phyloP scores from a whole-genome alignment of 495 filamentous ascomycete genomes.

The Penicillium simplicissimum region DNA sequence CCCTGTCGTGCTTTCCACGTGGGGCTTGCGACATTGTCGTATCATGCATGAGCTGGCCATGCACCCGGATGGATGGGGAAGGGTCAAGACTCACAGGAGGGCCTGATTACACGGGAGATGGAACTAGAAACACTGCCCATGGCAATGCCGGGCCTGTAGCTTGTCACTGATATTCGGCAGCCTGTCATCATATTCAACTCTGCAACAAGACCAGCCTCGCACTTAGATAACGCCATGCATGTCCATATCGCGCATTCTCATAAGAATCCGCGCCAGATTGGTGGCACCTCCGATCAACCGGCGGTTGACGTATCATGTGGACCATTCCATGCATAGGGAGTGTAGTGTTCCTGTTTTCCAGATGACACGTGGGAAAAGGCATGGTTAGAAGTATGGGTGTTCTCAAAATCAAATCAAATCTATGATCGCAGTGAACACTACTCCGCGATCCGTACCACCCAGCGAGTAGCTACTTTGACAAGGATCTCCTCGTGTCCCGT shows the following conservation, averaged over 20 bases:
- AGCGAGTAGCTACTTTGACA: not conserved
- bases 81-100: not conserved
- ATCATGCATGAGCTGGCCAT: constrained; percentile 9
- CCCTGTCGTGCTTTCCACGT: not conserved
- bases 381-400: not conserved
- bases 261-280: constrained; percentile 21
- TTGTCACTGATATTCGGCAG: not conserved
- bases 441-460: not conserved
- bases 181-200: constrained; percentile 3
- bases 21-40: constrained; percentile 10
- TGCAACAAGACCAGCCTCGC: not conserved
- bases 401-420: too few species aligned
- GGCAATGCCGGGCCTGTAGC: not conserved
- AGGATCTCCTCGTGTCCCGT: constrained; percentile 1
- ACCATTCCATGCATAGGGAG: not conserved
- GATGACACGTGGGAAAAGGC: not conserved
- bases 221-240: constrained; percentile 4
- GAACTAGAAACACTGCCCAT: not conserved
- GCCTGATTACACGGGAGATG: not conserved
- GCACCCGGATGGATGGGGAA: constrained; percentile 9
- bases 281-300: constrained; percentile 4
- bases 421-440: too few species aligned
- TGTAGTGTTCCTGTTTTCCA: not conserved
- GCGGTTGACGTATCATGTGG: not conserved
- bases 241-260: not conserved